Percentiles rank a stretch among this genome's conserved stretches.
Conservation (phyloP, 2,329 filamentous ascomycete species). For the Graphilbum fragrans region DNA sequence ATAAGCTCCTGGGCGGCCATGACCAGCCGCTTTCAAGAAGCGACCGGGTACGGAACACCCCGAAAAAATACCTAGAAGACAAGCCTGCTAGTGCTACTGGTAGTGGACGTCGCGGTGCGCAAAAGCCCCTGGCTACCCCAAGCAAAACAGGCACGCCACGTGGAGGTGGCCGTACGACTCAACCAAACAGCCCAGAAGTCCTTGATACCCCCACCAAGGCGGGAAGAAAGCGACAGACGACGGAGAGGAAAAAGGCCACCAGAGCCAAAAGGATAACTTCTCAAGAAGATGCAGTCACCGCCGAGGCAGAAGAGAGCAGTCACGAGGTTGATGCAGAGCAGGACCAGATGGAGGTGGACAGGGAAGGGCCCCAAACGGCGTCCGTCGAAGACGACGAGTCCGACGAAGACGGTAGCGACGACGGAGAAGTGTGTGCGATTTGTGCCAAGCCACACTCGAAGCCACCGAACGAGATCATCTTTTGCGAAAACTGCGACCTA, state of each 20-base stretch:
- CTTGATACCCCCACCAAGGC: not conserved
- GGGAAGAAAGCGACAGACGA: not conserved
- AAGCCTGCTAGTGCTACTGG: not conserved
- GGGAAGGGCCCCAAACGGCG: not conserved
- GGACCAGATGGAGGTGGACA: not conserved
- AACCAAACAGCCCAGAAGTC: too few relatives aligned
- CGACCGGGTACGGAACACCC: slow-evolving; percentile 4
- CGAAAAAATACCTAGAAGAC: slow-evolving; percentile 5
- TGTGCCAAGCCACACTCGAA: slow-evolving; percentile 46
- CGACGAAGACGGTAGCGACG: slow-evolving; percentile 21
- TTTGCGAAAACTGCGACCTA: slow-evolving; percentile 53
- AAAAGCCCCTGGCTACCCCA: not conserved
- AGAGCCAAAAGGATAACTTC: not conserved
- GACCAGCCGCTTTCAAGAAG: slow-evolving; percentile 38
- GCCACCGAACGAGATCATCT: slow-evolving; percentile 47
- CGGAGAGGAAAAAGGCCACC: not conserved
- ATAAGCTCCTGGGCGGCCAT: slow-evolving; percentile 36
- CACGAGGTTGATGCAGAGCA: not conserved
- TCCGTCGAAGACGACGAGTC: not conserved
- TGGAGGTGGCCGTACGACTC: too few relatives aligned
- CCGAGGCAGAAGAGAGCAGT: not conserved
- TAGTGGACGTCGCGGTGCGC: not conserved
- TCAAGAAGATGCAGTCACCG: not conserved
- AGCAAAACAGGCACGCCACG: not conserved
- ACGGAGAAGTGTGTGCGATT: slow-evolving; percentile 45